Percentiles rank a stretch among this genome's conserved stretches.
Conservation (phyloP, 2,329 filamentous ascomycete species). For the Cercospora berteroae region DNA sequence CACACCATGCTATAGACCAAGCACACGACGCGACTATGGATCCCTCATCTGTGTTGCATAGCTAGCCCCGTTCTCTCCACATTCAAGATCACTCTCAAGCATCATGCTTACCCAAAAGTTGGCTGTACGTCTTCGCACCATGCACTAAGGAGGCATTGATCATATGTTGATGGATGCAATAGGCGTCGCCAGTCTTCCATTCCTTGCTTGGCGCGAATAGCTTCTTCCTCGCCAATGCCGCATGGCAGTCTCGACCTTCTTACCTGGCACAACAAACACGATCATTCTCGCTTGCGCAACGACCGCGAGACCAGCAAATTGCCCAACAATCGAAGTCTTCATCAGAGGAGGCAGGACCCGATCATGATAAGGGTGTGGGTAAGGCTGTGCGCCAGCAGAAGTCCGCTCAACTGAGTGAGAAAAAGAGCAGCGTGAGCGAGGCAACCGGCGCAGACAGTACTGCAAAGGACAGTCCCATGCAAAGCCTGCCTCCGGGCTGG, state of each 20-base stretch:
- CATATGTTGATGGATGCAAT: constrained; percentile 17
- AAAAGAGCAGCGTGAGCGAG: constrained; percentile 16
- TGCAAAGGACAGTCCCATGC: constrained; percentile 29
- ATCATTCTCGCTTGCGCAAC: constrained; percentile 24
- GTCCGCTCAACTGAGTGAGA: constrained; percentile 8
- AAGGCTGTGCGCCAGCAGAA: constrained; percentile 13
- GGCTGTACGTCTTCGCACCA: constrained; percentile 28
- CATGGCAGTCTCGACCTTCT: constrained; percentile 35
- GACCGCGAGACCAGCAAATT: constrained; percentile 21
- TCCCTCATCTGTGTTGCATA: neutral
- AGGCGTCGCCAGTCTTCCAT: constrained; percentile 33
- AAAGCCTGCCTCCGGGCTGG: constrained; percentile 59
- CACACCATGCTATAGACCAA: constrained; percentile 2
- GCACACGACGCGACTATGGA: constrained; percentile 9
- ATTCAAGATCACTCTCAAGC: constrained; percentile 1
- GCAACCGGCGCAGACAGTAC: constrained; percentile 21
- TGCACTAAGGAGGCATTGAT: neutral
- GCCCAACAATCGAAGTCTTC: constrained; percentile 9
- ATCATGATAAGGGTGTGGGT: neutral
- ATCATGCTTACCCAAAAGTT: constrained; percentile 31
- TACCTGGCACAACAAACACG: constrained; percentile 24
- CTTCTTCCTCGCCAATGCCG: constrained; percentile 36
- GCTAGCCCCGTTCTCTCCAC: constrained; percentile 7
- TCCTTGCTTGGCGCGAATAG: constrained; percentile 37
- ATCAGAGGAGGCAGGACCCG: constrained; percentile 11